Evolutionary conservation across 2,329 filamentous ascomycete genomes (phyloP), one percentile per base, ranked within the genome.

Genomic region (Colletotrichum cereale): DNA sequence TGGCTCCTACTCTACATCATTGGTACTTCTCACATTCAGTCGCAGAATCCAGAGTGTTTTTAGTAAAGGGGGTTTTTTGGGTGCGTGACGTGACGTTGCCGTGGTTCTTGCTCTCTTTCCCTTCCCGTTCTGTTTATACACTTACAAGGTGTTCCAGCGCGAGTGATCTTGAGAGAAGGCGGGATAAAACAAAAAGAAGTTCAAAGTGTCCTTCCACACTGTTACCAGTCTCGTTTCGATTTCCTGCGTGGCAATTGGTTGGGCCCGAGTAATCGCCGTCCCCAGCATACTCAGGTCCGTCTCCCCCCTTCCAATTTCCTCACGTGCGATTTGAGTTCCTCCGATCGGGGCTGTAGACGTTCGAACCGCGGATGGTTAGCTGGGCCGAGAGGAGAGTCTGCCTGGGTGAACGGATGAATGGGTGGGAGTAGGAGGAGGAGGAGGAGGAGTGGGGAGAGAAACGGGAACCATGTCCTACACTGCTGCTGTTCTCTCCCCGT

Each of bases 171-270:
- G 52, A 24, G 44, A 24, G 3, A 12, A 10, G 24, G 7, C 7
- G 6, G 5, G 8, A 31, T 8, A 18, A 34, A 12, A 34, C 12
- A 31, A 10, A 31, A 11, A 10, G 48, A 67, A 48, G 26, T 40
- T 53, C 52, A 47, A 67, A 57, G 57, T 71, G 56, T 50, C 57
- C 64, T 52, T 58, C 57, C 68, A 67, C 52, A 71, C 64, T 71
- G 64, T 57, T 62, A 67, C 68, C 64, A 44, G 57, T 53, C 47
- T 63, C 57, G 68, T 67, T 67, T 71, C 68, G 68, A 67, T 71
- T 62, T 57, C 18, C 42, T 44, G 57, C 57, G 24, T 26, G 50
- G 50, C 34, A 57, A 53, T 50, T 34, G 58, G 34, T 50, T 34
- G 58, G 34, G 52, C 21, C 60, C 26, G 50, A 29, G 29, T 36